Conservation (phyloP, 83 land plant genomes). For the Thuja plicata region DNA sequence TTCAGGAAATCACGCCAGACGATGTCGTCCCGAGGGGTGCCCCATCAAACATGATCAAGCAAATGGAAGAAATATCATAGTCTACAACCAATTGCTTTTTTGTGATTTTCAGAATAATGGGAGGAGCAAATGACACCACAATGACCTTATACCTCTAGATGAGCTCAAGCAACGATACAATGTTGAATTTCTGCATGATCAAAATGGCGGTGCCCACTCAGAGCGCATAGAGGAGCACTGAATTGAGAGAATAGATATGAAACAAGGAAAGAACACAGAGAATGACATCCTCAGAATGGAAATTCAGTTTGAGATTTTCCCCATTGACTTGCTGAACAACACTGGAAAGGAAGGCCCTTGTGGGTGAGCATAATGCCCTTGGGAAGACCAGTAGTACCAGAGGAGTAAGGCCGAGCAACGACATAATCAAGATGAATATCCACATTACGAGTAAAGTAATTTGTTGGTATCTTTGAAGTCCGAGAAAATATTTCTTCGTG, state of each 20-base stretch:
- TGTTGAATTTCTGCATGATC: conserved; percentile 79
- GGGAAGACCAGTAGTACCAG: no score
- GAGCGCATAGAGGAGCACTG: conserved; percentile 74
- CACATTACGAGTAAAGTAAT: no score
- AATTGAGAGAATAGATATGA: conserved; percentile 74
- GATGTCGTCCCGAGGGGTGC: conserved; percentile 94
- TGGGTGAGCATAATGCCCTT: no score
- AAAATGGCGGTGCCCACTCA: conserved; percentile 75
- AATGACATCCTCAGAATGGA: no score
- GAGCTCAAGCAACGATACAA: conserved; percentile 51
- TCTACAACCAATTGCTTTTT: conserved; percentile 51
- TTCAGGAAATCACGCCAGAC: conserved; percentile 43
- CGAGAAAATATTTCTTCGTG: no score
- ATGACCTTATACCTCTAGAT: conserved; percentile 64
- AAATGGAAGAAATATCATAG: conserved; percentile 70
- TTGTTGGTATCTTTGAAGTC: no score
- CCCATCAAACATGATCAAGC: conserved; percentile 78
- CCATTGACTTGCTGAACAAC: no score
- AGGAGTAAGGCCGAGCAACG: no score
- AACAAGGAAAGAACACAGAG: no score
- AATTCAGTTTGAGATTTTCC: no score
- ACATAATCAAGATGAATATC: no score
- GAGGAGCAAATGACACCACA: conserved; percentile 83
- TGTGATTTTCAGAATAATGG: conserved; percentile 73
- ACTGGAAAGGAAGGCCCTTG: no score